A percentile compares a stretch with the other conserved stretches of the same genome.
Conservation (phyloP, 352 stramenopile species). For the Phytophthora pistaciae region DNA sequence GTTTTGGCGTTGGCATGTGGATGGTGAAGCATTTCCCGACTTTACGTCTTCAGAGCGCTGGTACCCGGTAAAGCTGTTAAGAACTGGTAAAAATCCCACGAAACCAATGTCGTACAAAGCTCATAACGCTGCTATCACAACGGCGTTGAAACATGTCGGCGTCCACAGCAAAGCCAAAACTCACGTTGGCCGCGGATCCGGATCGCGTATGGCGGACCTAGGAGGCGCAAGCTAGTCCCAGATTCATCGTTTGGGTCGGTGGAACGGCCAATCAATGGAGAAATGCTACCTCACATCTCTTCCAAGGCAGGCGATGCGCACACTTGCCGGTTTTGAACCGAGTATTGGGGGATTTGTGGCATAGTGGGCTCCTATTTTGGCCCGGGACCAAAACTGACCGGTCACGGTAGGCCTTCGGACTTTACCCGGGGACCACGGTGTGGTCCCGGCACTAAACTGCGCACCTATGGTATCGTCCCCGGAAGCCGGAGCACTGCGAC, state of each 20-base stretch:
- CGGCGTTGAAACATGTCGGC: not conserved
- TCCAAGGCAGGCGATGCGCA: not conserved
- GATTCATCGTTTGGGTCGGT: not conserved
- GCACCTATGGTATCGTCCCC: no score
- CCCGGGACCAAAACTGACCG: no score
- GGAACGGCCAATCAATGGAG: not conserved
- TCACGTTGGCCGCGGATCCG: not conserved
- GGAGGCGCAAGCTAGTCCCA: not conserved
- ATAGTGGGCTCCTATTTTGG: no score
- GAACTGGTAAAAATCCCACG: not conserved
- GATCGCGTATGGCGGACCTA: not conserved
- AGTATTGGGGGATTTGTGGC: not conserved
- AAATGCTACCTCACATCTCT: not conserved
- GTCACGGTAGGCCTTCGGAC: no score
- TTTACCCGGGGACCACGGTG: no score
- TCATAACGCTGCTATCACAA: not conserved
- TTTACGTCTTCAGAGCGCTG: not conserved
- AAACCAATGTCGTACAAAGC: not conserved
- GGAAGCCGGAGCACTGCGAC: no score
- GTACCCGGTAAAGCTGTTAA: not conserved
- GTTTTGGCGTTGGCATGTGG: not conserved
- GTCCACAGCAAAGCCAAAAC: not conserved
- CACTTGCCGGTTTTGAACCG: not conserved
- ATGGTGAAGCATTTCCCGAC: not conserved
- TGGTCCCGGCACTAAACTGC: no score